Base-by-base conservation (phyloP, 2,329 filamentous ascomycete species). In the Pseudogymnoascus sp. region DNA sequence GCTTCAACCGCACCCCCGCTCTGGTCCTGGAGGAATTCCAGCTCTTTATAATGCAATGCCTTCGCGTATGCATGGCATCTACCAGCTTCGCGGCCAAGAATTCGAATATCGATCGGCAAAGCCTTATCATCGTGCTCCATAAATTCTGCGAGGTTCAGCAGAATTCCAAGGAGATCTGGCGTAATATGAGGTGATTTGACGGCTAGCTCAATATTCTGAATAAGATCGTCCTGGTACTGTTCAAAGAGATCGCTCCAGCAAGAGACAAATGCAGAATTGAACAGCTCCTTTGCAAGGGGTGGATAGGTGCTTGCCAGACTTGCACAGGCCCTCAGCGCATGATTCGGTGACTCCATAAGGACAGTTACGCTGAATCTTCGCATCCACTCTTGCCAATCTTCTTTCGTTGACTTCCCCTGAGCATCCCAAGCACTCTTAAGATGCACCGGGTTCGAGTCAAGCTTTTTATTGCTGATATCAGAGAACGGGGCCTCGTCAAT, bases 111-210 rank as follows among this genome's bases (percentile, higher is more conserved):
- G 66, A 99, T 99, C 1, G 95, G 95, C 61, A 99, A 79, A 12
- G 96, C 93, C 75, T 99, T 99, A 75, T 99, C 95, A 70, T 99
- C 96, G 72, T 99, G 95, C 74, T 99, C 95, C 95, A 99, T 99
- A 75, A 99, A 99, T 74, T 99, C 95, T 21, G 95, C 95, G 60
- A 99, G 82, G 72, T 99, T 99, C 59, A 99, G 85, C 28, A 99
- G 81, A 60, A 97, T 89, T 65, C 96, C 93, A 7, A 99, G 81
- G 68, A 99, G 89, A 75, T 99, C 96, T 0, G 96, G 95, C 0
- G 95, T 93, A 11, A 99, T 96, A 69, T 97, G 93, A 61, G 93
- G 89, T 3, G 93, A 97, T 62, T 92, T 95, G 69, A 99, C 89
- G 0, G 96, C 95, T 66, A 90, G 91, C 75, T 99, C 95, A 61